Conservation (phyloP, 2,329 filamentous ascomycete genomes). For the Periconia sp. region DNA sequence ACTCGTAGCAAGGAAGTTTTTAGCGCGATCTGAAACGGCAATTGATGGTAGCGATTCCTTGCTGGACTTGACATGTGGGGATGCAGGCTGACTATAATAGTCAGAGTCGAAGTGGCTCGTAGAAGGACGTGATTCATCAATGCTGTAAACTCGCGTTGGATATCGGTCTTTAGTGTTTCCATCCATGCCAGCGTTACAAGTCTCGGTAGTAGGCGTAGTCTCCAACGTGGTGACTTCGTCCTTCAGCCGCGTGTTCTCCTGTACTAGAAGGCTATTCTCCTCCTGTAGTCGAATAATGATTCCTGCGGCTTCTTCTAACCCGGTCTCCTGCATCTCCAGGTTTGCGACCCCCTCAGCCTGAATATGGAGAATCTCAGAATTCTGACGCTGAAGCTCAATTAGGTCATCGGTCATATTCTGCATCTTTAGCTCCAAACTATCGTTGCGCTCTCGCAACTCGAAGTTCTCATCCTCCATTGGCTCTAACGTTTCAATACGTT, state of each 20-base stretch:
- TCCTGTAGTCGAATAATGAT: conserved; percentile 35
- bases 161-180: conserved; percentile 17
- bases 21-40: conserved; percentile 34
- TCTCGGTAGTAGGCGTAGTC: conserved; percentile 6
- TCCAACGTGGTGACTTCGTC: conserved; percentile 23
- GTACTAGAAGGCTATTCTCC: conserved; percentile 30
- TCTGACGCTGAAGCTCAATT: conserved; percentile 20
- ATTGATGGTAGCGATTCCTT: conserved; percentile 23
- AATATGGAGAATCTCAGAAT: conserved; percentile 32
- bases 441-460: conserved; percentile 34
- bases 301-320: conserved; percentile 41
- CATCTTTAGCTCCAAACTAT: conserved; percentile 23
- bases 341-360: conserved; percentile 33
- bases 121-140: conserved; percentile 44
- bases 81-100: conserved; percentile 45
- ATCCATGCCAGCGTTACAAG: conserved; percentile 19
- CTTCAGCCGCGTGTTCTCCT: conserved; percentile 31
- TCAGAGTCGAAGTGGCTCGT: conserved; percentile 45
- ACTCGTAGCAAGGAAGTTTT: conserved; percentile 35
- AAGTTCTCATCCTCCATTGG: conserved; percentile 30
- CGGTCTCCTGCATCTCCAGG: conserved; percentile 32
- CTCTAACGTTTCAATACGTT: conserved; percentile 34
- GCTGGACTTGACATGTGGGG: conserved; percentile 30
- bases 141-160: conserved; percentile 35
- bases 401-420: conserved; percentile 26